These are phyloP conservation scores for Diversispora epigaea DNA, from an alignment of 192 early-diverging fungal species.

Conservation along the genomic window DNA sequence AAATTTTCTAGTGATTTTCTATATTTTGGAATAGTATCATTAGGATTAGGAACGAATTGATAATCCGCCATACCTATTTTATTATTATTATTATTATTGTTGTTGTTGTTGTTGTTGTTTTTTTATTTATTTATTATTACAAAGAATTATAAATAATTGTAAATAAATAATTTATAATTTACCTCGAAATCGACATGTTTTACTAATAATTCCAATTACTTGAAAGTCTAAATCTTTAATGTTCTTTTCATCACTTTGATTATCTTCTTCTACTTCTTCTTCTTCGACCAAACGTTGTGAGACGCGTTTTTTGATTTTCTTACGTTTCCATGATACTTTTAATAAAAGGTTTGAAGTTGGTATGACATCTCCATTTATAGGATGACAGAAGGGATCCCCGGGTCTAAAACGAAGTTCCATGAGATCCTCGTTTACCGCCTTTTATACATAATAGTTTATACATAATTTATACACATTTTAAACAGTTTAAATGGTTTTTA, in stretches of 20 bases:
- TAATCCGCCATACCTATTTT: constrained; percentile 59
- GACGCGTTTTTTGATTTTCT: constrained; percentile 32
- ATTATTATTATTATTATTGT: neutral
- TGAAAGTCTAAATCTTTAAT: constrained; percentile 39
- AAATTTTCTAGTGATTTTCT: constrained; percentile 43
- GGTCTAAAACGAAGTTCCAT: constrained; percentile 58
- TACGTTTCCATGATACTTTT: constrained; percentile 55
- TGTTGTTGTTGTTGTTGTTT: no score
- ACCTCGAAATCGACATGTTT: constrained; percentile 68
- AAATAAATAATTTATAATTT: neutral
- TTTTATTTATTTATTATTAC: neutral
- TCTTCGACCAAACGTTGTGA: constrained; percentile 17
- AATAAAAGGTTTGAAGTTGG: constrained; percentile 56
- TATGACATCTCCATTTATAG: constrained; percentile 61
- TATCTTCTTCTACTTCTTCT: constrained; percentile 23
- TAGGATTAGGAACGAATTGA: constrained; percentile 52
- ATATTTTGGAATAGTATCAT: constrained; percentile 49
- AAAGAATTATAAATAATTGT: neutral
- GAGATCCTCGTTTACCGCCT: constrained; percentile 48
- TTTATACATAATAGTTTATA: neutral
- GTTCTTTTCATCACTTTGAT: constrained; percentile 14
- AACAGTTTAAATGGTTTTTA: neutral
- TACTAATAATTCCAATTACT: constrained; percentile 53
- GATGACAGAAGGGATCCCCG: constrained; percentile 62
- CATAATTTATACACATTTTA: neutral